Conservation (phyloP, 148 eudicot species). For the Nyssa sinensis region DNA sequence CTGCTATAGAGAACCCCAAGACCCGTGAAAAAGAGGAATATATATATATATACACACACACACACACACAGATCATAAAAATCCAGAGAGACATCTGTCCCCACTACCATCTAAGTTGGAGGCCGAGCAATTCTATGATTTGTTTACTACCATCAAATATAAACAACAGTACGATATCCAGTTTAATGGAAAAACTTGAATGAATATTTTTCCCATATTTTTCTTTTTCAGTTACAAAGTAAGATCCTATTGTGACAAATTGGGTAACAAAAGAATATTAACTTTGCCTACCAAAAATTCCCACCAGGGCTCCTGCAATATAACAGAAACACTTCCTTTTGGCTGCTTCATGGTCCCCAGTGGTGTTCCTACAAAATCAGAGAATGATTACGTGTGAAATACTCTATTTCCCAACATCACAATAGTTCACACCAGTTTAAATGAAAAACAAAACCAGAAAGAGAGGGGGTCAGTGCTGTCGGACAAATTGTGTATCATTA, state of each 20-base stretch:
- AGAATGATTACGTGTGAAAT: slow-evolving; percentile 3
- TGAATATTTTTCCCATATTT: slow-evolving; percentile 11
- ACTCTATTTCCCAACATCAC: neutral
- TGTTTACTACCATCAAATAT: slow-evolving; percentile 9
- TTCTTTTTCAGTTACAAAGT: slow-evolving; percentile 4
- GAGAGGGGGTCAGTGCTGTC: neutral
- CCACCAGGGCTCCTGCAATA: slow-evolving; percentile 3
- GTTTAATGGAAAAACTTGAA: slow-evolving; percentile 13
- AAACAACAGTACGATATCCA: slow-evolving; percentile 12
- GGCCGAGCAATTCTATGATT: neutral
- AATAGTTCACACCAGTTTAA: neutral
- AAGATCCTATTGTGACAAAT: slow-evolving; percentile 3
- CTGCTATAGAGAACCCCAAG: too few species aligned
- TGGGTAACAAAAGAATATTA: neutral
- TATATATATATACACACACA: too few species aligned
- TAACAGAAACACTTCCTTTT: slow-evolving; percentile 31
- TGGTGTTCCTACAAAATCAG: slow-evolving; percentile 25
- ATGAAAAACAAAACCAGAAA: neutral
- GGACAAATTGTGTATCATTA: neutral
- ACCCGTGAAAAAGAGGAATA: too few species aligned
- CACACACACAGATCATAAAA: neutral
- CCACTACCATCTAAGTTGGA: neutral
- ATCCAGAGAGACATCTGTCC: neutral
- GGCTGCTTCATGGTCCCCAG: slow-evolving; percentile 24
- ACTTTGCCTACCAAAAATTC: slow-evolving; percentile 22